These are phyloP conservation scores for Trichoderma sp. DNA, from an alignment of 2,329 filamentous ascomycete species.

Conservation along the genomic window DNA sequence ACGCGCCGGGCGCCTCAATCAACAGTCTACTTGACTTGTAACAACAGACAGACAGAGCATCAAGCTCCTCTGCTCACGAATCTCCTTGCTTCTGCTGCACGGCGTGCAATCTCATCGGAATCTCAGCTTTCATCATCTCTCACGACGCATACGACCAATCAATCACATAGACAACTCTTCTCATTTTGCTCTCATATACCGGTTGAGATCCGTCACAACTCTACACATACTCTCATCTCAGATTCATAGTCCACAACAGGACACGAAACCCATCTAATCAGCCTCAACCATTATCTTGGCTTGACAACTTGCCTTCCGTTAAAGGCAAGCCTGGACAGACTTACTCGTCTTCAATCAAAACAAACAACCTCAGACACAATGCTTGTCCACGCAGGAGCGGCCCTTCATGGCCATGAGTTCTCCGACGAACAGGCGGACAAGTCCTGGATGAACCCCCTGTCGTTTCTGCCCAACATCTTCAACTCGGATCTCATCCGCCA, in stretches of 20 bases:
- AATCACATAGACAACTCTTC: conserved; percentile 14
- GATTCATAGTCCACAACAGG: conserved; percentile 12
- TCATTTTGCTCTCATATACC: conserved; percentile 6
- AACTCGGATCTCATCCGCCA: too few species aligned
- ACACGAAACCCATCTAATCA: neutral
- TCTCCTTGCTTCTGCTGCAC: neutral
- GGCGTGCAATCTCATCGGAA: neutral
- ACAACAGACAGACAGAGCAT: neutral
- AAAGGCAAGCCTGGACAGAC: conserved; percentile 6
- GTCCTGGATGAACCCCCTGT: conserved; percentile 42
- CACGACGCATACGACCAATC: conserved; percentile 22
- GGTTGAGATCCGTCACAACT: conserved; percentile 8
- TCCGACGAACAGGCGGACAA: conserved; percentile 44
- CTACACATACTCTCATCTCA: neutral
- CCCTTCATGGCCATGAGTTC: conserved; percentile 63
- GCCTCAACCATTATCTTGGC: conserved; percentile 19
- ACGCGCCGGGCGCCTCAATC: conserved; percentile 24
- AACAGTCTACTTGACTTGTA: neutral
- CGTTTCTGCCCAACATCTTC: conserved; percentile 42
- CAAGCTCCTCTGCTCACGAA: neutral
- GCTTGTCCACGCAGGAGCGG: conserved; percentile 62
- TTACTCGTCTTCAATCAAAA: neutral
- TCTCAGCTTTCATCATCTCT: conserved; percentile 19
- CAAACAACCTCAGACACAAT: conserved; percentile 40
- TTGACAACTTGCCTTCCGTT: neutral